Base-by-base conservation (phyloP, 805 yeast genomes). In the Candida rishiriensis region DNA sequence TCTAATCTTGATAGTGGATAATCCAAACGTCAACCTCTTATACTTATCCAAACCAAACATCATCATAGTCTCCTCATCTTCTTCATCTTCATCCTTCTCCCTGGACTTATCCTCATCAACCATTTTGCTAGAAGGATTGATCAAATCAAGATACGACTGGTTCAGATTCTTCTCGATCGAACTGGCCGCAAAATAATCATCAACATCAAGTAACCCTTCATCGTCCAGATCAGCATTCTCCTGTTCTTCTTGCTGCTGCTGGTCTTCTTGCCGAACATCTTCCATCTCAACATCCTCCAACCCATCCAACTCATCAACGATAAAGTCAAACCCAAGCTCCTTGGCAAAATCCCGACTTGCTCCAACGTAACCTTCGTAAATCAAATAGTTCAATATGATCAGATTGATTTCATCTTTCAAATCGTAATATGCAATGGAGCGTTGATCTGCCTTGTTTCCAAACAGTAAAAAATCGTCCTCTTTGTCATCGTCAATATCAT, bases 361-460 rank as follows among this genome's bases (percentile, higher is more conserved):
- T 12, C 79, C 73, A 47, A 81, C 81, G 58, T 85, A 83, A 0
- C 93, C 95, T 64, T 87, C 90, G 41, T 79, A 78, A 12, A 88
- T 77, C 48, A 88, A 75, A 62, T 85, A 87, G 65, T 85, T 82
- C 59, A 88, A 70, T 11, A 88, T 72, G 45, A 87, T 59, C 39
- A 68, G 68, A 63, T 75, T 78, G 53, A 79, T 64, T 56, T 68
- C 54, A 18, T 38, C 39, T n/a, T 41, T 44, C 34, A 53, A 41
- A 31, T 49, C 52, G 34, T 51, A 42, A 21, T 46, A 48, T 10
- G 30, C 41, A 18, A 36, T 36, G 4, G 46, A 36, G 11, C 49
- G 39, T 17, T 30, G 14, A n/a, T 30, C 33, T 30, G 33, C 13
- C 26, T 21, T 21, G 26, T 21, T 21, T 21, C 26, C 26, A 21